Base-by-base conservation (phyloP, 164 flowering plant species). In the Vitis labrusca region DNA sequence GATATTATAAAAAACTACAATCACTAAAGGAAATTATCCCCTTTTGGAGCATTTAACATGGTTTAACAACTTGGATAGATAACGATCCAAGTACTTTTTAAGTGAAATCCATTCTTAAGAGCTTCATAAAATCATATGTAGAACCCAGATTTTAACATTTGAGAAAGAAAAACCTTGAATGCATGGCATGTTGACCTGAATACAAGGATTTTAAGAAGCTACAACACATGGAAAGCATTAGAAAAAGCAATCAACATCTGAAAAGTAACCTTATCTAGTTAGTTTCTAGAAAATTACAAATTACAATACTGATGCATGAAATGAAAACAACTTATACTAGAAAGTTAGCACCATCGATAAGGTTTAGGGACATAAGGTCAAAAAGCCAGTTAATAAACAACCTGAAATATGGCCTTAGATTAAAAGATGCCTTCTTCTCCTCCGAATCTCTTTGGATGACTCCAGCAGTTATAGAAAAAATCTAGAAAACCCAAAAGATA, bases 401-500 rank as follows among this genome's bases (percentile, higher is more conserved):
- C 81, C 98, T 83, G 65, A 89, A 96, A 79, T 89, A 91, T 29
- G 97, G 97, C 71, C 97, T 92, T 1, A 98, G 92, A 77, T 89
- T 90, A 66, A 96, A 92, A 61, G 89, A 78, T 27, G 76, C 49
- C 71, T 85, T 92, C 83, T 88, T 96, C 66, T 92, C 98, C 65
- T 93, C 98, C 6, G 92, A 90, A 78, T 93, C 97, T 80, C 84
- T 87, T 65, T 86, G 97, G 59, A 96, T 86, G 63, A 79, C 78
- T 73, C 84, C 84, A 64, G 92, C 96, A 51, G 93, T 86, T 13
- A 93, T 89, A 16, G 86, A 66, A 57, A 96, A 75, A 72, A 95
- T 87, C 99, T 90, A 80, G 10, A 14, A 63, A 52, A 55, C 5
- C 16, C 29, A 14, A 74, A 4, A 47, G n/a, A 29, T 32, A 59